A percentile compares a stretch with the other conserved stretches of the same genome.
Evolutionary conservation across 352 stramenopile species (phyloP).

Genomic region (Globisporangium radiosum): DNA sequence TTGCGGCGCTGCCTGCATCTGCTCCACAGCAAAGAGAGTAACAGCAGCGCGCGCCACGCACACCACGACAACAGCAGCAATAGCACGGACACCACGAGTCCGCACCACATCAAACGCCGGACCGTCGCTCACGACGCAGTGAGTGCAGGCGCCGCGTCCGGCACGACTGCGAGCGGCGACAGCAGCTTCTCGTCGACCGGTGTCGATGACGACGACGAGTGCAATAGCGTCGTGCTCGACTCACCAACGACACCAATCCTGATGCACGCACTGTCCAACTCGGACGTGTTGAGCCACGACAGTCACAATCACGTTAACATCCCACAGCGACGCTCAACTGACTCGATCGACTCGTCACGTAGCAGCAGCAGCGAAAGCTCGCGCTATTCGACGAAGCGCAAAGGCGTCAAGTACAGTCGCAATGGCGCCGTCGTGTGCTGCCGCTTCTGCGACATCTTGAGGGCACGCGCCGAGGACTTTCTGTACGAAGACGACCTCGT

Average conservation of each 20-base stretch:
- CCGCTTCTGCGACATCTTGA: conserved; percentile 82
- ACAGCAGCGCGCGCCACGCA: not conserved
- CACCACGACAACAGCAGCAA: not conserved
- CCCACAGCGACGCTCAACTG: conserved; percentile 9
- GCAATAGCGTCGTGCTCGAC: conserved; percentile 9
- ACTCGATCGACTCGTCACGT: conserved; percentile 14
- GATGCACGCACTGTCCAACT: conserved; percentile 38
- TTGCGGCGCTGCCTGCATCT: not conserved
- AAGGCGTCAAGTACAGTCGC: conserved; percentile 65
- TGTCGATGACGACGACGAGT: conserved; percentile 5
- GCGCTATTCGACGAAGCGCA: conserved; percentile 44
- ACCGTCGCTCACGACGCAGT: not conserved
- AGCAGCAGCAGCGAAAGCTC: conserved; percentile 20
- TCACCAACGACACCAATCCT: conserved; percentile 6
- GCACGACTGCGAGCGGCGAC: conserved; percentile 7
- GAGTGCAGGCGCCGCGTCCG: not conserved
- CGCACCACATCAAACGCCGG: not conserved
- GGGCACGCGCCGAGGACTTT: conserved; percentile 52
- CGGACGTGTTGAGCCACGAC: conserved; percentile 27
- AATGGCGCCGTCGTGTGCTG: conserved; percentile 65
- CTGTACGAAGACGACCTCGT: conserved; percentile 77
- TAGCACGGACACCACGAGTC: not conserved
- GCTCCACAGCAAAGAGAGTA: not conserved
- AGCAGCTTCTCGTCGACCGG: conserved; percentile 15
- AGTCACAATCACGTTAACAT: conserved; percentile 6